A percentile compares a stretch with the other conserved stretches of the same genome.
Evolutionary conservation across 768 basidiomycete species (phyloP).

Genomic region (Serendipita sp.): DNA sequence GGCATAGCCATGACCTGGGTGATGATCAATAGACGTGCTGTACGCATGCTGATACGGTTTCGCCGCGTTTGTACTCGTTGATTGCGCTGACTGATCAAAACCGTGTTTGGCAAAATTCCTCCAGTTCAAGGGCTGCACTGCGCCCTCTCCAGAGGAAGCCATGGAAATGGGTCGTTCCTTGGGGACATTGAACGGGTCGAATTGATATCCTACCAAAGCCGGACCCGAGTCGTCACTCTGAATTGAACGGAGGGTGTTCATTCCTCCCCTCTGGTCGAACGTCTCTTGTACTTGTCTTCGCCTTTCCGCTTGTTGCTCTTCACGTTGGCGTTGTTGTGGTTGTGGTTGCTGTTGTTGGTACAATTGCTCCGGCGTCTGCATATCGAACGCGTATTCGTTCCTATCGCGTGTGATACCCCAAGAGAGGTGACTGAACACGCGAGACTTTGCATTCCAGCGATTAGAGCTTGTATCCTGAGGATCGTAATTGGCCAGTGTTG

Average conservation of each 20-base stretch:
- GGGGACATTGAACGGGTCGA: not conserved
- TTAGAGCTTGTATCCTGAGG: not conserved
- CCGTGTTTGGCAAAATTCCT: not conserved
- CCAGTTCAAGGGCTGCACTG: not conserved
- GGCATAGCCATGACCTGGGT: not conserved
- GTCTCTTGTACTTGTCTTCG: too few relatives aligned
- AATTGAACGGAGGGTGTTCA: not conserved
- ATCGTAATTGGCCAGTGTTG: constrained; percentile 20
- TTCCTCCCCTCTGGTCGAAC: too few relatives aligned
- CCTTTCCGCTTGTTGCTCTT: too few relatives aligned
- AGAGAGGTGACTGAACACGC: not conserved
- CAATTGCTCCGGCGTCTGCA: not conserved
- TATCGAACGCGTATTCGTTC: not conserved
- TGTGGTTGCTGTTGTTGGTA: not conserved
- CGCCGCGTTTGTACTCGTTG: not conserved
- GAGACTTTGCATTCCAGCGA: not conserved
- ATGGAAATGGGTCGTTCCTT: constrained; percentile 2
- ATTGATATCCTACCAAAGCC: not conserved
- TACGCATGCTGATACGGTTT: not conserved
- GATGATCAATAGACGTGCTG: constrained; percentile 3
- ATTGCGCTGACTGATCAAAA: not conserved
- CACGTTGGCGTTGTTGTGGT: not conserved
- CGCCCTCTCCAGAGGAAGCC: constrained; percentile 4
- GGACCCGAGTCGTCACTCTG: not conserved
- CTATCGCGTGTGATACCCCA: not conserved